A percentile compares a stretch with the other conserved stretches of the same genome.
phyloP scores from a whole-genome alignment of 805 yeast species.

The Suhomyces tanzawaensis region DNA sequence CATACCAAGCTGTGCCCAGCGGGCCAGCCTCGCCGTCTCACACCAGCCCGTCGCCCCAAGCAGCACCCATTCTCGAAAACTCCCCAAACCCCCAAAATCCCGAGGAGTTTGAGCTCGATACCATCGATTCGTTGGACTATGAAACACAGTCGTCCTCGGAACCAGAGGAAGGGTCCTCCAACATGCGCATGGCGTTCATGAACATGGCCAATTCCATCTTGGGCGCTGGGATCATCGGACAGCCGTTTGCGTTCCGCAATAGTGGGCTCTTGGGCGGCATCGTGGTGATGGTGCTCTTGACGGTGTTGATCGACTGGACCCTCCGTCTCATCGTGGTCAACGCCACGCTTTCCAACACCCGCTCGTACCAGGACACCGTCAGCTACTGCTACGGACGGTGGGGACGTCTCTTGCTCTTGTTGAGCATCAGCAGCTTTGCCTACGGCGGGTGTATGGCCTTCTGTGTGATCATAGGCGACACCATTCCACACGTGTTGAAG shows the following conservation, averaged over 20 bases:
- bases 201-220: slow-evolving; percentile 94
- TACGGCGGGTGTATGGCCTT: slow-evolving; percentile 94
- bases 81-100: neutral
- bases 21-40: slow-evolving; percentile 2
- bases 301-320: slow-evolving; percentile 87
- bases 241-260: slow-evolving; percentile 82
- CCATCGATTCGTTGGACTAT: slow-evolving; percentile 17
- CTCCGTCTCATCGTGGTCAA: slow-evolving; percentile 73
- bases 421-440: slow-evolving; percentile 86
- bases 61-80: neutral
- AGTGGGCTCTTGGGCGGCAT: slow-evolving; percentile 78
- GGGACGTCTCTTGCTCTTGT: slow-evolving; percentile 65
- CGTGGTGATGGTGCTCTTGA: slow-evolving; percentile 54
- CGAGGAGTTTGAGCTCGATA: slow-evolving; percentile 18
- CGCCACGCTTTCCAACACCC: slow-evolving; percentile 71
- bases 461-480: slow-evolving; percentile 91
- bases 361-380: slow-evolving; percentile 84
- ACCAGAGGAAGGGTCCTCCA: slow-evolving; percentile 30
- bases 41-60: slow-evolving; percentile 1
- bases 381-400: slow-evolving; percentile 69
- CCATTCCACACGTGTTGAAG: slow-evolving; percentile 84
- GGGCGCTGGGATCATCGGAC: slow-evolving; percentile 96
- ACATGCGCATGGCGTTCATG: slow-evolving; percentile 85
- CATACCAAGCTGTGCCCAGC: slow-evolving; percentile 1
- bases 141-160: slow-evolving; percentile 9